Conservation (phyloP, 805 yeast genomes). For the Cyberlindnera samutprakarnensis region DNA sequence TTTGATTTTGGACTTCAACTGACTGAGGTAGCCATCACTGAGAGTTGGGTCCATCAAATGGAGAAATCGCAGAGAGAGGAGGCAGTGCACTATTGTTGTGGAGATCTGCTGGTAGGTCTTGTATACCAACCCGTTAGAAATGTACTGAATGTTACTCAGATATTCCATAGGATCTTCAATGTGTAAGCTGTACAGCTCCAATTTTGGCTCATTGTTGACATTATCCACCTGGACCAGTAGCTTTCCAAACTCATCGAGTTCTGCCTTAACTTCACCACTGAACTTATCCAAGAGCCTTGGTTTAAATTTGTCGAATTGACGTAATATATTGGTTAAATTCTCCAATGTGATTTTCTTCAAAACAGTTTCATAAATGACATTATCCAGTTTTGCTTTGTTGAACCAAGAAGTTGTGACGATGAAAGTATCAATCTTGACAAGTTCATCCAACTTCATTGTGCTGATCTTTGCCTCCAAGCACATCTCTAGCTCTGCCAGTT, state of each 20-base stretch:
- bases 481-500: slow-evolving; percentile 9
- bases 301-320: slow-evolving; percentile 5
- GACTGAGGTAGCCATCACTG: neutral
- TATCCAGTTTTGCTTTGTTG: slow-evolving; percentile 2
- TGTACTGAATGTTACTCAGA: slow-evolving; percentile 9
- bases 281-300: slow-evolving; percentile 1
- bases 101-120: slow-evolving; percentile 10
- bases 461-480: slow-evolving; percentile 4
- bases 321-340: slow-evolving; percentile 4
- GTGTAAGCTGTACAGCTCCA: slow-evolving; percentile 10
- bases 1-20: neutral
- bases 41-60: neutral
- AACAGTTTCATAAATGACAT: slow-evolving; percentile 4
- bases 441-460: slow-evolving; percentile 4
- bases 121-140: slow-evolving; percentile 13
- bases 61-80: slow-evolving; percentile 2
- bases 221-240: slow-evolving; percentile 3
- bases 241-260: neutral
- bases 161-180: slow-evolving; percentile 6
- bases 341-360: slow-evolving; percentile 5
- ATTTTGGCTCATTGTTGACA: slow-evolving; percentile 4
- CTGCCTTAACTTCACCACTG: neutral
- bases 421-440: slow-evolving; percentile 5
- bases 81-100: neutral
- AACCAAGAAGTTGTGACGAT: slow-evolving; percentile 5